Evolutionary conservation across 1,284 basidiomycete species (phyloP), one percentile per base, ranked within the genome.

Genomic region (Pseudozyma pruni): DNA sequence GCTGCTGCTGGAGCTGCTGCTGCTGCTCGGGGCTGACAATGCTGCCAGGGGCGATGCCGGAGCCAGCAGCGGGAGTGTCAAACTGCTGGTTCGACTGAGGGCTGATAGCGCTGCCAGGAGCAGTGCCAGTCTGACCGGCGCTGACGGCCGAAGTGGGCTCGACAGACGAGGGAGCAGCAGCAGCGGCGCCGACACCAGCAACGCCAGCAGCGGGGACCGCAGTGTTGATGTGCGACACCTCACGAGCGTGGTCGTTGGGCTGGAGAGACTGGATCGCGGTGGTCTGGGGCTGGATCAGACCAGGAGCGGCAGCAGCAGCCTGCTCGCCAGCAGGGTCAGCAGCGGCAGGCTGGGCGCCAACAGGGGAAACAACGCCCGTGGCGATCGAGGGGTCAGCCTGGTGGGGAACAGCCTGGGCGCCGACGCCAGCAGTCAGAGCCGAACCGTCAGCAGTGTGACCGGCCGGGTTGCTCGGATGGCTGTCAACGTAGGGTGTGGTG

Each of bases 211-310:
- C 46, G 17, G 64, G 50, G 11, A 52, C 54, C n/a, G 66, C 44
- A 27, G 66, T 54, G 59, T 58, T 48, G 52, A 69, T 43, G 41
- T 53, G 54, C 49, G 59, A 43, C 27, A 46, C 46, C 34, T 61
- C 49, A 16, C 41, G 45, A 27, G 64, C 64, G 16, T 38, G 22
- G 11, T 57, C 46, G 35, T 49, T 50, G 14, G 64, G 66, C 51
- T 69, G 66, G 19, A 53, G 33, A 13, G 63, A 48, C 50, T 57
- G 45, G 44, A 58, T 57, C 8, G 63, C 44, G 20, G 43, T 47
- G 7, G 52, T 55, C 39, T 67, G 51, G 17, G 62, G 62, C 55
- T 61, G 48, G 23, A 57, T 44, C 39, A 54, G 35, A n/a, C 64
- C 58, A 35, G 64, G 43, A 39, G 50, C 62, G 39, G 48, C 34